These are phyloP conservation scores for Byssothecium circinans DNA, from an alignment of 2,329 filamentous ascomycete species.

Conservation along the genomic window DNA sequence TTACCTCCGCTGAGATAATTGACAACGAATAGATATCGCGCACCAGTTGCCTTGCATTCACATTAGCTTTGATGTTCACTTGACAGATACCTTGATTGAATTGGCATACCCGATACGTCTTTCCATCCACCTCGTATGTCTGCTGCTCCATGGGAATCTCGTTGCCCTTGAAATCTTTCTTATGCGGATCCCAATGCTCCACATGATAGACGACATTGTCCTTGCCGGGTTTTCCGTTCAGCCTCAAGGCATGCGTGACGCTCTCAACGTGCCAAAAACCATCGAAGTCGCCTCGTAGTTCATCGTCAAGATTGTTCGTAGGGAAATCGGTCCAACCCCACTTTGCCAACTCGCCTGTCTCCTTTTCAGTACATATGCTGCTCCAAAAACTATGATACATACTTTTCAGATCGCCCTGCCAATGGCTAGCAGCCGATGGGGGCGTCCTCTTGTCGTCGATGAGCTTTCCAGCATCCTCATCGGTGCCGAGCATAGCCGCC, in stretches of 20 bases:
- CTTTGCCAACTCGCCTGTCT: conserved; percentile 5
- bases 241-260: conserved; percentile 9
- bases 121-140: conserved; percentile 18
- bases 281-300: conserved; percentile 1
- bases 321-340: conserved; percentile 20
- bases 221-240: conserved; percentile 15
- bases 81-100: not conserved
- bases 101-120: conserved; percentile 7
- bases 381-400: not conserved
- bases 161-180: conserved; percentile 6
- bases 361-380: too few species aligned
- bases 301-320: not conserved
- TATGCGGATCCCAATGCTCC: conserved; percentile 18
- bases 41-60: conserved; percentile 15
- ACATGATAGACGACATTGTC: conserved; percentile 17
- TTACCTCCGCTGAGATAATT: conserved; percentile 2
- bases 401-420: conserved; percentile 16
- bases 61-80: not conserved
- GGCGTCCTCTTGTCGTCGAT: conserved; percentile 15
- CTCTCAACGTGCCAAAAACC: conserved; percentile 13
- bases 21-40: conserved; percentile 8
- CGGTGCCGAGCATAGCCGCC: conserved; percentile 12
- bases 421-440: conserved; percentile 18
- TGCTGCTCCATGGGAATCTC: conserved; percentile 14
- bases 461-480: conserved; percentile 15